phyloP scores from a whole-genome alignment of 2,329 filamentous ascomycete species.

The Aspergillus ochraceoroseus region DNA sequence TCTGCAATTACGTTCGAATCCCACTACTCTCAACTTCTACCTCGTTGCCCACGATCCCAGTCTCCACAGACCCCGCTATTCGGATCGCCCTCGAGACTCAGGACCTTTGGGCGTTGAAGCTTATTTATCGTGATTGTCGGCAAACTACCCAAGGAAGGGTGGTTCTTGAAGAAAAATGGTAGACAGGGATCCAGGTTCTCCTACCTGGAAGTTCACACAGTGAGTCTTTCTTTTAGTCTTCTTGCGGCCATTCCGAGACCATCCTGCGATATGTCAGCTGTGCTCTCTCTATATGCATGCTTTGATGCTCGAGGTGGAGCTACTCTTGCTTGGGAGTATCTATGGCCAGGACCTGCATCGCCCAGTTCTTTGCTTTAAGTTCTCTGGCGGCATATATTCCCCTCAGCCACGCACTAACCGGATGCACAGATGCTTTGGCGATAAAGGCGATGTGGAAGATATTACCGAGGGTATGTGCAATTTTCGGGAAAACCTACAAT shows the following conservation, averaged over 20 bases:
- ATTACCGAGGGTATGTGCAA: slow-evolving; percentile 80
- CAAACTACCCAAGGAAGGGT: slow-evolving; percentile 29
- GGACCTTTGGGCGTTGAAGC: slow-evolving; percentile 17
- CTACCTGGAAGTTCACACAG: slow-evolving; percentile 99
- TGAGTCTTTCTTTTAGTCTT: slow-evolving; percentile 51
- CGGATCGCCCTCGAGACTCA: slow-evolving; percentile 9
- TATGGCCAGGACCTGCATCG: not conserved
- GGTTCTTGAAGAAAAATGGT: slow-evolving; percentile 67
- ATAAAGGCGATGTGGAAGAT: slow-evolving; percentile 98
- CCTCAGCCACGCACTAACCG: slow-evolving; percentile 5
- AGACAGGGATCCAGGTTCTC: slow-evolving; percentile 87
- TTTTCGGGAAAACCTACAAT: no score
- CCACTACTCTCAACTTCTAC: slow-evolving; percentile 8
- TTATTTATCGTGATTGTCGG: slow-evolving; percentile 13
- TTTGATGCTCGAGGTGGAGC: no score
- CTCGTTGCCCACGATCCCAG: slow-evolving; percentile 12
- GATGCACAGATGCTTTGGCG: slow-evolving; percentile 83
- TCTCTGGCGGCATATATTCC: not conserved
- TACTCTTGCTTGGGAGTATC: not conserved
- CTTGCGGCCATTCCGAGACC: not conserved
- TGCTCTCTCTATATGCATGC: no score
- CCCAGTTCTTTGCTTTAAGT: not conserved
- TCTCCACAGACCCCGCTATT: slow-evolving; percentile 19
- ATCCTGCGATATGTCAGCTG: not conserved
- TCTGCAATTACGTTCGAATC: slow-evolving; percentile 5